A percentile compares a stretch with the other conserved stretches of the same genome.
These are phyloP conservation scores for Laburnicola sp. DNA, from an alignment of 2,329 filamentous ascomycete species.

Conservation along the genomic window DNA sequence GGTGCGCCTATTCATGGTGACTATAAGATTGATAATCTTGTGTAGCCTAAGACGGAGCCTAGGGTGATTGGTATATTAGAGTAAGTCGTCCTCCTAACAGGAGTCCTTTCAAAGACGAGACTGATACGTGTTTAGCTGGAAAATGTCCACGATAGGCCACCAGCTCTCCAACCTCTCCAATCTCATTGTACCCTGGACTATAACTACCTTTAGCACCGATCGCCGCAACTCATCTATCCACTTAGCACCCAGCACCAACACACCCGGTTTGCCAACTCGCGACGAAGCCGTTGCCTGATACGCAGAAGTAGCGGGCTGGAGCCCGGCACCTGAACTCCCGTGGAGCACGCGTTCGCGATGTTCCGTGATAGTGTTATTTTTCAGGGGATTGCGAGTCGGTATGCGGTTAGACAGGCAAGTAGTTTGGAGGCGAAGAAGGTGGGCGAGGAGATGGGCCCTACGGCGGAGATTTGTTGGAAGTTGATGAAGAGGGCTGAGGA, in stretches of 20 bases:
- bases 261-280: constrained; percentile 62
- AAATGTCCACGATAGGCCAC: constrained; percentile 93
- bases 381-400: constrained; percentile 88
- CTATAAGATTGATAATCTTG: constrained; percentile 71
- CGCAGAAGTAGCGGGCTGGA: constrained; percentile 65
- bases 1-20: constrained; percentile 84
- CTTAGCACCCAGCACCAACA: constrained; percentile 52
- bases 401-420: constrained; percentile 80
- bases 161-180: constrained; percentile 87
- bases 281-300: constrained; percentile 66
- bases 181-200: constrained; percentile 56
- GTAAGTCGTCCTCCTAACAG: constrained; percentile 49
- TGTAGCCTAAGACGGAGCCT: constrained; percentile 80
- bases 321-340: constrained; percentile 58
- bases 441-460: constrained; percentile 66
- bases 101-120: background rate
- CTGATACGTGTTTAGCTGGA: constrained; percentile 61
- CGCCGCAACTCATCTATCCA: constrained; percentile 44
- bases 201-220: constrained; percentile 37
- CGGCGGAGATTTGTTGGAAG: constrained; percentile 62
- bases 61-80: constrained; percentile 87
- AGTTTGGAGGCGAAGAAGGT: constrained; percentile 75
- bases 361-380: constrained; percentile 62
- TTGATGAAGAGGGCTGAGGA: constrained; percentile 20
- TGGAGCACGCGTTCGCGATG: constrained; percentile 64